phyloP scores from a whole-genome alignment of 2,329 filamentous ascomycete genomes.

The Cercospora beticola region DNA sequence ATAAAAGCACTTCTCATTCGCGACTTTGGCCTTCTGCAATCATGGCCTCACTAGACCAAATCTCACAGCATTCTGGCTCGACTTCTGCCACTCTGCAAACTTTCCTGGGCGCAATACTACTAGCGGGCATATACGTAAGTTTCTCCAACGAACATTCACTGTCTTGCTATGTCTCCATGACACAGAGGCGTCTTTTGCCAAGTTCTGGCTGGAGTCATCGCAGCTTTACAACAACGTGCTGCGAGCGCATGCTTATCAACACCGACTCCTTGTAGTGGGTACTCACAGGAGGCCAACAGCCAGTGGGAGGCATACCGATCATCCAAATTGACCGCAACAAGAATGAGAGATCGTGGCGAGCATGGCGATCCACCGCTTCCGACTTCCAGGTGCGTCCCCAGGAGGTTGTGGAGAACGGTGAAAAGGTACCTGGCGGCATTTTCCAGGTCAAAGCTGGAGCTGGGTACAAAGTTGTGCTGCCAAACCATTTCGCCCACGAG shows the following conservation, averaged over 20 bases:
- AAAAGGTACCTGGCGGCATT: neutral
- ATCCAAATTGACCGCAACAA: neutral
- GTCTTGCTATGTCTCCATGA: neutral
- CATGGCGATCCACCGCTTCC: neutral
- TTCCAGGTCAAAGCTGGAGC: slow-evolving; percentile 22
- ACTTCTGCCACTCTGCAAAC: neutral
- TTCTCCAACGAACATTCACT: neutral
- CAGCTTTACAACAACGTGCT: neutral
- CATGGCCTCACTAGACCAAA: neutral
- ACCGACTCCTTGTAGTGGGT: neutral
- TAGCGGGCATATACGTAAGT: neutral
- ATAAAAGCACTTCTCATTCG: neutral
- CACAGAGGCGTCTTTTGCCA: neutral
- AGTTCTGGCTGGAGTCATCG: neutral
- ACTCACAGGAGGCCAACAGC: neutral
- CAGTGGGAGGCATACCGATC: neutral
- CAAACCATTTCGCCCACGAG: slow-evolving; percentile 20
- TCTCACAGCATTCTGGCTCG: neutral
- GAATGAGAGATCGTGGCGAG: neutral
- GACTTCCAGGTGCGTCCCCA: neutral
- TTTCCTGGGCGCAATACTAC: neutral
- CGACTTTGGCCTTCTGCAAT: neutral
- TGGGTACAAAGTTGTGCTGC: slow-evolving; percentile 24
- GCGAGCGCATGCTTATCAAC: neutral
- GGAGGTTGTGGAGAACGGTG: neutral